phyloP scores from a whole-genome alignment of 1,284 basidiomycete species.

The Leccinum proliferum region DNA sequence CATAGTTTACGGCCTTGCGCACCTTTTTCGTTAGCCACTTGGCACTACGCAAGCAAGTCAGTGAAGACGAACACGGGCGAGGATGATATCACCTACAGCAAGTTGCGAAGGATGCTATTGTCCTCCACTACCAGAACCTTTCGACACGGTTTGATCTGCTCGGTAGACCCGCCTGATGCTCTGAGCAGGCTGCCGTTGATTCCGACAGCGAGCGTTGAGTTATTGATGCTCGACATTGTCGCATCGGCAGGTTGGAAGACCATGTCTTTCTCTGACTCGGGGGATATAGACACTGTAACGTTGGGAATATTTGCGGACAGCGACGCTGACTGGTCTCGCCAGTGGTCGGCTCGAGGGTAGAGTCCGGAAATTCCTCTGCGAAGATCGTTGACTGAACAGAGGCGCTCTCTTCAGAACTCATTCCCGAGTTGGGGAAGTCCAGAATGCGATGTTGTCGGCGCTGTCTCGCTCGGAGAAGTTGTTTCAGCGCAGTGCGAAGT shows the following conservation, averaged over 20 bases:
- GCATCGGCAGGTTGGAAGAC: conserved; percentile 10
- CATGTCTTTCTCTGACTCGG: conserved; percentile 22
- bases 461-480: conserved; percentile 57
- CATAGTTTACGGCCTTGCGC: conserved; percentile 1
- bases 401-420: conserved; percentile 23
- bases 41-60: conserved; percentile 40
- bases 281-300: conserved; percentile 15
- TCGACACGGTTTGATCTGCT: conserved; percentile 36
- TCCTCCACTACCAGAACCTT: conserved; percentile 82
- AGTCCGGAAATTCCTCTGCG: conserved; percentile 20
- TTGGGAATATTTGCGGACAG: conserved; percentile 10
- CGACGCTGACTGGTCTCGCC: conserved; percentile 18
- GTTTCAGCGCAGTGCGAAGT: conserved; percentile 63
- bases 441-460: conserved; percentile 25
- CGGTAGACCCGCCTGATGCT: conserved; percentile 48
- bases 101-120: conserved; percentile 68
- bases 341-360: conserved; percentile 18
- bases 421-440: conserved; percentile 12
- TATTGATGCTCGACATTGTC: conserved; percentile 8
- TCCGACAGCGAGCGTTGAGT: conserved; percentile 51
- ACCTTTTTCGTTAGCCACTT: conserved; percentile 80
- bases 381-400: conserved; percentile 30
- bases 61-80: background rate
- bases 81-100: conserved; percentile 47
- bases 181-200: conserved; percentile 56